A percentile compares a stretch with the other conserved stretches of the same genome.
Evolutionary conservation across 768 basidiomycete species (phyloP).

Genomic region (Lanmaoa pseudosensibilis): DNA sequence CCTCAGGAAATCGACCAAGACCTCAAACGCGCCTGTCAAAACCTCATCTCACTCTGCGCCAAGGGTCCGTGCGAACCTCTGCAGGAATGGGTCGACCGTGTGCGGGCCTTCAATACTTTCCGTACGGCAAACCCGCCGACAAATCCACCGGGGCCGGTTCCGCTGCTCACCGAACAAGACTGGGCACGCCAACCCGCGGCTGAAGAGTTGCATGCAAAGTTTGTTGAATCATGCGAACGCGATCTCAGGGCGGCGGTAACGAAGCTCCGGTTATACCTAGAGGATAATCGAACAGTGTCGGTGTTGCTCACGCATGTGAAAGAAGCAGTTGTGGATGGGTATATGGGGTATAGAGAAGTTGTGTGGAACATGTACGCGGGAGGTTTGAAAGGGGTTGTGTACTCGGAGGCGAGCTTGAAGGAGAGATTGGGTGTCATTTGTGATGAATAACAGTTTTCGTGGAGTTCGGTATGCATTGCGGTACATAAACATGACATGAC

Average conservation of each 20-base stretch:
- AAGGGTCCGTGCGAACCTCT: constrained; percentile 58
- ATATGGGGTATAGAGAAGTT: constrained; percentile 69
- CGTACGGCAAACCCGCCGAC: constrained; percentile 22
- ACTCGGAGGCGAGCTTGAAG: constrained; percentile 39
- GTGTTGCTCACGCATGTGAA: constrained; percentile 77
- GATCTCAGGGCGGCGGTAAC: constrained; percentile 55
- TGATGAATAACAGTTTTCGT: constrained; percentile 18
- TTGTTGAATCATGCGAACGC: constrained; percentile 53
- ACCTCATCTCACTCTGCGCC: constrained; percentile 67
- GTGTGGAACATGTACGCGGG: constrained; percentile 51
- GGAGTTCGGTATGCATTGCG: background rate
- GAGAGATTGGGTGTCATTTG: constrained; percentile 40
- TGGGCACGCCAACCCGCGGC: constrained; percentile 56
- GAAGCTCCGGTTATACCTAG: constrained; percentile 73
- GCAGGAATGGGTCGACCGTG: constrained; percentile 60
- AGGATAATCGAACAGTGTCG: constrained; percentile 72
- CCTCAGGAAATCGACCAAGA: constrained; percentile 84
- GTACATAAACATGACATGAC: background rate
- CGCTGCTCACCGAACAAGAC: constrained; percentile 38
- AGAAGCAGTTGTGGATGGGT: constrained; percentile 73
- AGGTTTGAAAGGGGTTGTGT: constrained; percentile 32
- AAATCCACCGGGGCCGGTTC: constrained; percentile 12
- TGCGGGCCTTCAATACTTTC: constrained; percentile 35
- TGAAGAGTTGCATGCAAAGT: constrained; percentile 50
- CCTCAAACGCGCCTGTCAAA: constrained; percentile 82